Evolutionary conservation across 2,329 filamentous ascomycete species (phyloP).

Genomic region (Beauveria bassiana): DNA sequence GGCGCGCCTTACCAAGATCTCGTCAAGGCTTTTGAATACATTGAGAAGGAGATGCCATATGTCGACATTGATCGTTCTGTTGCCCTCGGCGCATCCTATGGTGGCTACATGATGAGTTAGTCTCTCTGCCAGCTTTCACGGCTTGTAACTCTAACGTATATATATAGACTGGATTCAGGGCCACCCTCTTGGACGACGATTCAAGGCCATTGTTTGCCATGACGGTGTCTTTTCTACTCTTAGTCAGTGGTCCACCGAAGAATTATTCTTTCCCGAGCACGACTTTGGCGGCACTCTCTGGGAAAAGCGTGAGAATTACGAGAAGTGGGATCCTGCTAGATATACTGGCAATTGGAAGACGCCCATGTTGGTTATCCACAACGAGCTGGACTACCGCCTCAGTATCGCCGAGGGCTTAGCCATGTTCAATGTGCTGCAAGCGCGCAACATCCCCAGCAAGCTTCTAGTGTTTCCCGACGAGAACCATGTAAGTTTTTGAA

Average conservation of each 20-base stretch:
- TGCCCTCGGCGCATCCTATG: conserved; percentile 67
- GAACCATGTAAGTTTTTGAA: conserved; percentile 38
- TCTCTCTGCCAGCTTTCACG: conserved; percentile 1
- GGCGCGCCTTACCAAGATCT: conserved; percentile 78
- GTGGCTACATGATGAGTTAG: conserved; percentile 67
- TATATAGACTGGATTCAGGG: conserved; percentile 77
- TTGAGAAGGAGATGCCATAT: conserved; percentile 56
- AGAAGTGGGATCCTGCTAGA: conserved; percentile 61
- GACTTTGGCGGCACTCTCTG: conserved; percentile 57
- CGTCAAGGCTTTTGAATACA: conserved; percentile 67
- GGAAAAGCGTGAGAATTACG: conserved; percentile 56
- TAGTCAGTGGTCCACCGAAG: conserved; percentile 56
- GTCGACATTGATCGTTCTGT: conserved; percentile 64
- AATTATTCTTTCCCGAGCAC: conserved; percentile 63
- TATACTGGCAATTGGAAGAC: conserved; percentile 68
- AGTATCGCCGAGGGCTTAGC: conserved; percentile 78
- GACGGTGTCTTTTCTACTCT: conserved; percentile 75
- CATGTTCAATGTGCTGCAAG: conserved; percentile 80
- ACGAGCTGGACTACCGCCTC: conserved; percentile 80
- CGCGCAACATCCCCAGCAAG: conserved; percentile 64
- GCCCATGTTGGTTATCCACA: conserved; percentile 82
- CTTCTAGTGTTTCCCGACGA: conserved; percentile 76
- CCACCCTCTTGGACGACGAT: conserved; percentile 69
- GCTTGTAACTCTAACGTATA: not conserved
- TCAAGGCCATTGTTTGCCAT: conserved; percentile 83